phyloP scores from a whole-genome alignment of 1,284 basidiomycete genomes.

The Trametes sp. region DNA sequence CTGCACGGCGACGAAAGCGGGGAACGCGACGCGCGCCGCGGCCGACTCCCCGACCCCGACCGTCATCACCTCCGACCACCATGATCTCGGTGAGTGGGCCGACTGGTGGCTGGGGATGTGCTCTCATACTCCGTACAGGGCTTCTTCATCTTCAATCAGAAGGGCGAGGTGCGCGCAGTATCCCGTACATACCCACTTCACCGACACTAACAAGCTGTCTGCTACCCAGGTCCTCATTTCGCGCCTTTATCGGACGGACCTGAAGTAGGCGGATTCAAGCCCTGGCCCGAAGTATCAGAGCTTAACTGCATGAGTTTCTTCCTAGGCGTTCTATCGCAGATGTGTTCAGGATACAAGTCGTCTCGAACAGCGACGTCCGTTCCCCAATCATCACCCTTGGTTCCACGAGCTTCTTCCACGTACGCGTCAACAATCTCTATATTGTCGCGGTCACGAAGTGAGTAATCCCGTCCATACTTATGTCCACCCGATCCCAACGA shows the following conservation, averaged over 20 bases:
- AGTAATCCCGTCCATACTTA: constrained; percentile 38
- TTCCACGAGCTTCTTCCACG: constrained; percentile 97
- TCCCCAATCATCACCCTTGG: constrained; percentile 98
- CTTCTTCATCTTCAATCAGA: constrained; percentile 98
- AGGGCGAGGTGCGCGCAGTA: constrained; percentile 82
- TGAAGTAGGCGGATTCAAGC: constrained; percentile 71
- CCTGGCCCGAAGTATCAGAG: neutral
- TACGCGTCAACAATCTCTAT: constrained; percentile 94
- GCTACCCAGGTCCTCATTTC: constrained; percentile 86
- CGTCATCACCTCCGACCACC: constrained; percentile 15
- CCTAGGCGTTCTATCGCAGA: constrained; percentile 94
- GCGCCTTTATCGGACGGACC: constrained; percentile 89
- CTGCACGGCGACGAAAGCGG: constrained; percentile 3
- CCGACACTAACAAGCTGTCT: neutral
- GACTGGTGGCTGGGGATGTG: neutral
- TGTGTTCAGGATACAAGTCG: constrained; percentile 97
- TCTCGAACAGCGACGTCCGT: constrained; percentile 95
- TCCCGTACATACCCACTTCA: neutral
- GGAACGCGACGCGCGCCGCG: constrained; percentile 12
- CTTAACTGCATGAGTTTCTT: neutral
- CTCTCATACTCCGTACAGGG: constrained; percentile 61
- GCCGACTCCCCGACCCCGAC: constrained; percentile 7
- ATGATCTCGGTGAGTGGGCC: constrained; percentile 50
- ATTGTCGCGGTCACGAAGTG: constrained; percentile 95
- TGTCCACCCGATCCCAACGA: neutral